Percentiles rank a stretch among this genome's conserved stretches.
phyloP scores from a whole-genome alignment of 176 grass and related monocot species.

The Oryza longistaminata region DNA sequence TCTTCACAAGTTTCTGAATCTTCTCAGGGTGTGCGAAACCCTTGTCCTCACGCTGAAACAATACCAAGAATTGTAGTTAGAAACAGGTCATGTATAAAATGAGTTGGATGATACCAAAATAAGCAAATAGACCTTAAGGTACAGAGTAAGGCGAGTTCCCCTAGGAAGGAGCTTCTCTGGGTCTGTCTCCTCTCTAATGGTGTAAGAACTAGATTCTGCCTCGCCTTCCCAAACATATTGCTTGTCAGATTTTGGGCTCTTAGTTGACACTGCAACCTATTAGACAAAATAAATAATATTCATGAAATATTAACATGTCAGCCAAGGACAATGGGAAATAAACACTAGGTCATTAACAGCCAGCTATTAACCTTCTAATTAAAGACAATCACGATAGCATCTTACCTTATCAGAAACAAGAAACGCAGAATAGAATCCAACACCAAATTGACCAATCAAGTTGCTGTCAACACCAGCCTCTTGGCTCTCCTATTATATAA shows the following conservation, averaged over 20 bases:
- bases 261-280: constrained; percentile 87
- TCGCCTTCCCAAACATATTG: constrained; percentile 97
- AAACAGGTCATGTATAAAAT: neutral
- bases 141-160: constrained; percentile 85
- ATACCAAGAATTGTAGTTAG: constrained; percentile 12
- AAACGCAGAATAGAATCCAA: constrained; percentile 95
- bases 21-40: constrained; percentile 93
- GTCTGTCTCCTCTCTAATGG: constrained; percentile 78
- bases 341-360: neutral
- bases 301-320: neutral
- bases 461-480: constrained; percentile 85
- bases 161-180: constrained; percentile 80
- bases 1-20: constrained; percentile 95
- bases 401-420: constrained; percentile 94
- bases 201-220: constrained; percentile 79
- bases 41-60: constrained; percentile 76
- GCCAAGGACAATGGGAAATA: neutral
- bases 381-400: constrained; percentile 26
- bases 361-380: neutral
- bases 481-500: constrained; percentile 78
- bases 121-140: constrained; percentile 74
- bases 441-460: constrained; percentile 98
- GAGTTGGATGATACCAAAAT: constrained; percentile 4
- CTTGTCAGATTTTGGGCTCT: constrained; percentile 95
- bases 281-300: constrained; percentile 11